Conservation (phyloP, 768 basidiomycete species). For the Leucogyrophana mollusca region DNA sequence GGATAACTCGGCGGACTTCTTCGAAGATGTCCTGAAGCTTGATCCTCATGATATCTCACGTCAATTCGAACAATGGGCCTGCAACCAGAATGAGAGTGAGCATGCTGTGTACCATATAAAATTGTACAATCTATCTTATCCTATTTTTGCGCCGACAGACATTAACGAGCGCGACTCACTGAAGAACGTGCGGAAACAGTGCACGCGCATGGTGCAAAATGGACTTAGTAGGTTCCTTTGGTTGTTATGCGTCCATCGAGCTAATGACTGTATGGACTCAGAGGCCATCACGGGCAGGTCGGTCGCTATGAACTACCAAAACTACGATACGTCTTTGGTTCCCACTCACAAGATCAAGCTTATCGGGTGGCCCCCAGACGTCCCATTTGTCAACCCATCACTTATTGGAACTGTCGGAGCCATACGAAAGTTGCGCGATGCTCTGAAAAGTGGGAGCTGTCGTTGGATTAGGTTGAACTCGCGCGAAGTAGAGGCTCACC, state of each 20-base stretch:
- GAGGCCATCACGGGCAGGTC: too few relatives aligned
- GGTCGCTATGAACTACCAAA: conserved; percentile 12
- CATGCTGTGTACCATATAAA: too few relatives aligned
- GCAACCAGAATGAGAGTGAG: conserved; percentile 1
- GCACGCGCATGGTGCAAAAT: background rate
- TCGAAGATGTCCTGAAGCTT: background rate
- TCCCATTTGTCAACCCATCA: conserved; percentile 7
- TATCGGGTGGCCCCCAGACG: conserved; percentile 13
- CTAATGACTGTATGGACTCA: too few relatives aligned
- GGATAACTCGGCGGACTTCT: conserved; percentile 1
- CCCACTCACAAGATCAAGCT: conserved; percentile 10
- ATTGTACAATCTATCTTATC: background rate
- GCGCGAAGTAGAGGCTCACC: background rate
- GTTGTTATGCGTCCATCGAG: too few relatives aligned
- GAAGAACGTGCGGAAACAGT: background rate
- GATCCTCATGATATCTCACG: background rate
- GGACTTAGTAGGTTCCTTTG: too few relatives aligned
- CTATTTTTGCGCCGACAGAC: background rate
- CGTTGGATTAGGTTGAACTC: background rate
- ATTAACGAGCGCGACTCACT: background rate
- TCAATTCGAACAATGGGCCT: conserved; percentile 3
- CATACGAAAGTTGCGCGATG: conserved; percentile 5
- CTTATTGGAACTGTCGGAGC: conserved; percentile 5
- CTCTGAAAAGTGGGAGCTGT: conserved; percentile 1
- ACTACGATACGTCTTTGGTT: conserved; percentile 12